A percentile compares a stretch with the other conserved stretches of the same genome.
Conservation (phyloP, 768 basidiomycete species). For the Cystofilobasidium capitatum region DNA sequence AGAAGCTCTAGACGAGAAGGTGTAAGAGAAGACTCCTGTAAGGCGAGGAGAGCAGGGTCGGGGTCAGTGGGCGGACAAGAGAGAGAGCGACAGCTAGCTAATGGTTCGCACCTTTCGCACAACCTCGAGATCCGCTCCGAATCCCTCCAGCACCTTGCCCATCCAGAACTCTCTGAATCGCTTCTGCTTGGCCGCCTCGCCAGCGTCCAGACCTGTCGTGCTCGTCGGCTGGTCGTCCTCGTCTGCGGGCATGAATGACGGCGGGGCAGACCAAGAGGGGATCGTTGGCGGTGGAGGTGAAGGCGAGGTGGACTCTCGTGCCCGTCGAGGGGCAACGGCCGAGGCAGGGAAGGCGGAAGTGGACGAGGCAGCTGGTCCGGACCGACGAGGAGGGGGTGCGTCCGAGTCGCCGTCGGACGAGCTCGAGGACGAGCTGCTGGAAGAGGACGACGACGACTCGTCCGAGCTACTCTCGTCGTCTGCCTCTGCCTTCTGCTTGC, state of each 20-base stretch:
- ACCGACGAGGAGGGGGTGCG: neutral
- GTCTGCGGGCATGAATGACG: constrained; percentile 7
- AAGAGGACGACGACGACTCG: constrained; percentile 12
- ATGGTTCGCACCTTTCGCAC: constrained; percentile 58
- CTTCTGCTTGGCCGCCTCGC: constrained; percentile 53
- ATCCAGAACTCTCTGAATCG: constrained; percentile 80
- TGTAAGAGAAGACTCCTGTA: constrained; percentile 58
- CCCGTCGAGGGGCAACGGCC: neutral
- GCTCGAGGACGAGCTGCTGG: neutral
- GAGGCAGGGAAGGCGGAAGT: neutral
- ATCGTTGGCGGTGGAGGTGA: constrained; percentile 15
- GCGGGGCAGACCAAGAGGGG: constrained; percentile 15
- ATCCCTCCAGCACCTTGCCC: constrained; percentile 68
- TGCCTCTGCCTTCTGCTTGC: constrained; percentile 11
- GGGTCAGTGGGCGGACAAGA: neutral
- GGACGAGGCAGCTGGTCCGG: neutral
- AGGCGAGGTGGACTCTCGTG: constrained; percentile 12
- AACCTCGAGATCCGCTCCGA: constrained; percentile 71
- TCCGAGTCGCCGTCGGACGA: neutral
- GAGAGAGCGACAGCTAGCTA: neutral
- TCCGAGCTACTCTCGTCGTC: constrained; percentile 6
- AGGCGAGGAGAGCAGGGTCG: neutral
- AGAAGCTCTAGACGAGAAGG: constrained; percentile 59
- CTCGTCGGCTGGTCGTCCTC: constrained; percentile 28
- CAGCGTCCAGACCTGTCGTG: constrained; percentile 30